Evolutionary conservation across 2,329 filamentous ascomycete species (phyloP).

Genomic region (Cadophora luteo-olivacea): DNA sequence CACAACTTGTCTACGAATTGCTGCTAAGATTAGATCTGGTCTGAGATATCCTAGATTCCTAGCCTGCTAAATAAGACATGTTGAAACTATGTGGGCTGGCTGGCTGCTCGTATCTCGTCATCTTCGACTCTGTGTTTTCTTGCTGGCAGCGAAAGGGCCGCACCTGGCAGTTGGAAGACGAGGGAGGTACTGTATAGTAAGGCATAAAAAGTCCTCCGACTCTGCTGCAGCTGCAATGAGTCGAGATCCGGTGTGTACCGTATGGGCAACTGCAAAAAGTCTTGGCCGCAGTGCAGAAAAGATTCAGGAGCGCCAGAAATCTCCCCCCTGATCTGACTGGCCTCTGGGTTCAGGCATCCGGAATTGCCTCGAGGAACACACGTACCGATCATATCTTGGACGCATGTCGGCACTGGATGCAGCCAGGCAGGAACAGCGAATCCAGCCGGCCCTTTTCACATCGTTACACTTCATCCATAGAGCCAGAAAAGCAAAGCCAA

Average conservation of each 20-base stretch:
- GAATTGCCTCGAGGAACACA: conserved; percentile 9
- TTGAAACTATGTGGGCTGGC: conserved; percentile 8
- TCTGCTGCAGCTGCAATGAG: not conserved
- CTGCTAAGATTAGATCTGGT: conserved; percentile 24
- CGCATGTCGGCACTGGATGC: conserved; percentile 17
- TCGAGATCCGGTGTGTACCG: not conserved
- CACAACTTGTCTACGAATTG: not conserved
- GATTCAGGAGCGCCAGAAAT: conserved; percentile 9
- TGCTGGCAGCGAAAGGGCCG: not conserved
- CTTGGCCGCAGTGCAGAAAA: conserved; percentile 10
- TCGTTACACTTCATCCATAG: not conserved
- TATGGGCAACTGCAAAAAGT: not conserved
- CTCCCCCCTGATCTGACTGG: conserved; percentile 3
- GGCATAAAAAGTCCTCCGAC: conserved; percentile 4
- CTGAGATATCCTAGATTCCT: not conserved
- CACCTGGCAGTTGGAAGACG: not conserved
- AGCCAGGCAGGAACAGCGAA: not conserved
- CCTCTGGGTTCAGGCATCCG: conserved; percentile 2
- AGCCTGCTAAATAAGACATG: conserved; percentile 4
- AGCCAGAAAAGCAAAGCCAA: not conserved
- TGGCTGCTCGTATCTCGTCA: conserved; percentile 4
- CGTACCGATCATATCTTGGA: not conserved
- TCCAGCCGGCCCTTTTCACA: too few species aligned
- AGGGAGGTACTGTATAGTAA: not conserved
- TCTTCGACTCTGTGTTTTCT: conserved; percentile 5